A percentile compares a stretch with the other conserved stretches of the same genome.
phyloP scores from a whole-genome alignment of 371 early-diverging fungal species.

The Zychaea mexicana region DNA sequence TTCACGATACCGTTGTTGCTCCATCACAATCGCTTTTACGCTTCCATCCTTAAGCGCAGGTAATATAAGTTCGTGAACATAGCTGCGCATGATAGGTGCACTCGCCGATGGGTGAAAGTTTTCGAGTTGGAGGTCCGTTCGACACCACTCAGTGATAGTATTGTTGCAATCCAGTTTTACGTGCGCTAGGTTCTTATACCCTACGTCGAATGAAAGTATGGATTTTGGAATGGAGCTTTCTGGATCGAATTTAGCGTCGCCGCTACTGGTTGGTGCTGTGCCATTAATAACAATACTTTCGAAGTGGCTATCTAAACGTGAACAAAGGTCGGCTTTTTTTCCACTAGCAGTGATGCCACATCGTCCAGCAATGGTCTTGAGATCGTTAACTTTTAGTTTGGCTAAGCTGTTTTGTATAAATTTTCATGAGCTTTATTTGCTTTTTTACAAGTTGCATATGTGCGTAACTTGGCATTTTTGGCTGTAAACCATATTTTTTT shows the following conservation, averaged over 20 bases:
- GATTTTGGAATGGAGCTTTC: constrained; percentile 24
- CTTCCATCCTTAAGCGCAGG: constrained; percentile 11
- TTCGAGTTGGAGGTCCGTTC: constrained; percentile 39
- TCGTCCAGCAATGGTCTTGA: constrained; percentile 16
- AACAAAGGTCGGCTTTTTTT: constrained; percentile 19
- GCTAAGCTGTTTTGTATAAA: background rate
- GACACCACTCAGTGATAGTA: constrained; percentile 41
- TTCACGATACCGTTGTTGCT: constrained; percentile 53
- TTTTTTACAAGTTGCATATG: too few species aligned
- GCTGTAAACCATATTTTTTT: background rate
- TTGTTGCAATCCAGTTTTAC: constrained; percentile 44
- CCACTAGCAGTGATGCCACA: constrained; percentile 22
- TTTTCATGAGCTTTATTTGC: background rate
- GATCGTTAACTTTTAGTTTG: constrained; percentile 14
- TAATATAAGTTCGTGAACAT: constrained; percentile 17
- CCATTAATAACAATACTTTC: background rate
- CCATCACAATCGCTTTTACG: constrained; percentile 40
- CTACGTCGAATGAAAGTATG: constrained; percentile 74
- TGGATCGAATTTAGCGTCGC: background rate
- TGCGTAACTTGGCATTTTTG: too few species aligned
- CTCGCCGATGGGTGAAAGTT: constrained; percentile 36
- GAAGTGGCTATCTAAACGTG: constrained; percentile 19
- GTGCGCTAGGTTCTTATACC: constrained; percentile 71
- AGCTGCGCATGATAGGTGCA: constrained; percentile 28
- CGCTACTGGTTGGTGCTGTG: background rate